Conservation (phyloP, 352 stramenopile species). For the Globisporangium spiculum region DNA sequence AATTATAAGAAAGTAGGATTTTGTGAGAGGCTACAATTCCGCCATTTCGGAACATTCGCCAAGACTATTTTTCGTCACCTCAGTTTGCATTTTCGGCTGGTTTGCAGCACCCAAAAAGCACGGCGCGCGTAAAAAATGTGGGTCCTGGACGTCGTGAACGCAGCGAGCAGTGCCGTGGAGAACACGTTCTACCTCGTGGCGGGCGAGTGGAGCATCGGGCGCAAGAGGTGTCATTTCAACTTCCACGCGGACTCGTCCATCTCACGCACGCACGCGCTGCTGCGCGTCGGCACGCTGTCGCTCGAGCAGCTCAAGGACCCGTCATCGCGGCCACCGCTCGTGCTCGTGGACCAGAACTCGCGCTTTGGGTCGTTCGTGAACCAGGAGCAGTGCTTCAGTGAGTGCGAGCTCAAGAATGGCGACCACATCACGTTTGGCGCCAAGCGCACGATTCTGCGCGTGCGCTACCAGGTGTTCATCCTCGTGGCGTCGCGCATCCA, state of each 20-base stretch:
- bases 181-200: constrained; percentile 79
- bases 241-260: constrained; percentile 82
- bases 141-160: constrained; percentile 70
- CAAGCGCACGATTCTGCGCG: constrained; percentile 75
- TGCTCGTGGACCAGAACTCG: constrained; percentile 76
- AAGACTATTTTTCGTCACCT: not conserved
- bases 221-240: constrained; percentile 84
- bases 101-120: not conserved
- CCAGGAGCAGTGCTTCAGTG: constrained; percentile 52
- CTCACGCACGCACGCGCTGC: constrained; percentile 71
- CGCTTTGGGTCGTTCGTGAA: constrained; percentile 89
- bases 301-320: constrained; percentile 57
- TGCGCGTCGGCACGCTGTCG: constrained; percentile 68
- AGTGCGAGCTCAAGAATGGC: constrained; percentile 52
- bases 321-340: constrained; percentile 54
- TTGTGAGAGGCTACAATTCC: not conserved
- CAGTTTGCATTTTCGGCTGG: not conserved
- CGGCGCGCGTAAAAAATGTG: constrained; percentile 45
- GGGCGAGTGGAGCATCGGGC: constrained; percentile 81
- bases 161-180: constrained; percentile 30
- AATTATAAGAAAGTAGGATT: not conserved
- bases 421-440: constrained; percentile 82
- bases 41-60: not conserved
- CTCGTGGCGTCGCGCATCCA: constrained; percentile 76
- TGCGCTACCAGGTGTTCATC: constrained; percentile 81